These are phyloP conservation scores for Glonium stellatum DNA, from an alignment of 495 filamentous ascomycete genomes.

Conservation along the genomic window DNA sequence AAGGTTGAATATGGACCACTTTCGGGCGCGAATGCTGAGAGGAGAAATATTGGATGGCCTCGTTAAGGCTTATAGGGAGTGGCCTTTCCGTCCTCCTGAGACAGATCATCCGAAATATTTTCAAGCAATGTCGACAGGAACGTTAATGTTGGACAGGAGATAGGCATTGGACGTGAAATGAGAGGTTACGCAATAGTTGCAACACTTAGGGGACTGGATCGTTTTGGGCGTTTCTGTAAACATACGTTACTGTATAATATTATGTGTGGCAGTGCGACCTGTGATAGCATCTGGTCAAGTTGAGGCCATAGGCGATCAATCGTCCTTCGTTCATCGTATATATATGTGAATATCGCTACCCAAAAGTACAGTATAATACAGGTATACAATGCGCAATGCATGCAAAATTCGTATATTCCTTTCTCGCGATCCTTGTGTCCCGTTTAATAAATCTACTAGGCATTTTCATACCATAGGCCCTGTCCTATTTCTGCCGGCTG, in stretches of 20 bases:
- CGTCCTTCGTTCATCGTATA: too few species aligned
- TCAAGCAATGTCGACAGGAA: not conserved
- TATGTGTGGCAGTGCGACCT: too few species aligned
- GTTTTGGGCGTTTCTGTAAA: too few species aligned
- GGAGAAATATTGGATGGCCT: conserved; percentile 45
- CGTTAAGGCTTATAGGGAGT: conserved; percentile 46
- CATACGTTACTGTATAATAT: too few species aligned
- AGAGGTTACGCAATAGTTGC: not conserved
- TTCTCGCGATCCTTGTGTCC: too few species aligned
- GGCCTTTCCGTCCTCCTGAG: conserved; percentile 44
- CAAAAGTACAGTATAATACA: not conserved
- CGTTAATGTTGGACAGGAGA: not conserved
- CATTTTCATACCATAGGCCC: too few species aligned
- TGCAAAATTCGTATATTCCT: not conserved
- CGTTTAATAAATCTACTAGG: too few species aligned
- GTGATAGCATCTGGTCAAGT: too few species aligned
- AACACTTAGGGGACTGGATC: too few species aligned
- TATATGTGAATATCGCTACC: not conserved
- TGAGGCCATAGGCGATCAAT: too few species aligned
- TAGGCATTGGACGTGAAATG: not conserved
- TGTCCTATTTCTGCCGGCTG: conserved; percentile 13
- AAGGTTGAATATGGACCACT: conserved; percentile 29
- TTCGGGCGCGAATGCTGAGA: conserved; percentile 41
- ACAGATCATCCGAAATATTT: conserved; percentile 14
- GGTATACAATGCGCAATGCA: not conserved